Evolutionary conservation across 2,329 filamentous ascomycete genomes (phyloP), one percentile per base, ranked within the genome.

Genomic region (Emmonsia crescens): DNA sequence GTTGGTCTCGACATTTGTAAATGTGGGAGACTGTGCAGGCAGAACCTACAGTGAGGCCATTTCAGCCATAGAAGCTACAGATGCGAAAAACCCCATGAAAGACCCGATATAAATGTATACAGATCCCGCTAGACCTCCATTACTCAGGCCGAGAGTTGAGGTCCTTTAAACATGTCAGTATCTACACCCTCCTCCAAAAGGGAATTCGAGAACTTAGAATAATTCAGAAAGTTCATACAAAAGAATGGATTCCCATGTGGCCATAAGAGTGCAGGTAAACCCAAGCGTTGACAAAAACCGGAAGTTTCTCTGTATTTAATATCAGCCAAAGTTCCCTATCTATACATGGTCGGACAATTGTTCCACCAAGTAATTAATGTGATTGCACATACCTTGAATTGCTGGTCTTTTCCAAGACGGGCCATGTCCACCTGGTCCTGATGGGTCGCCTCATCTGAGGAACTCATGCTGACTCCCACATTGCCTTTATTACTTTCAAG

Each of bases 351-450:
- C 5, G 12, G 10, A 21, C 42, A 48, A 31, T 51, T 10, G 29
- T 31, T 51, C 48, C 48, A 31, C 8, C 5, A 56, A 40, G 19
- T 40, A 48, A 21, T 8, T 3, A 46, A 19, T 6, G 19, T 42
- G 40, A 6, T 42, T 46, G 51, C 14, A 63, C 62, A 60, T 42
- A 70, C 77, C 63, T 77, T 75, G 63, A 82, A 72, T 55, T 81
- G 77, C 61, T 81, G 79, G 24, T 73, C 71, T 69, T 81, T 82
- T 46, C 80, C 80, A 75, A 82, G 73, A 21, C 79, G 76, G 38
- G 72, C 72, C 76, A 82, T 79, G 61, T 82, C 65, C n/a, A 58
- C 58, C n/a, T 64, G 61, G 57, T 66, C 65, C 5, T 63, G 57
- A 54, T 61, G 46, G 14, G 61, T 62, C 0, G 62, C 62, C 57